These are phyloP conservation scores for Deinandra increscens DNA, from an alignment of 129 eudicot species.

Conservation along the genomic window DNA sequence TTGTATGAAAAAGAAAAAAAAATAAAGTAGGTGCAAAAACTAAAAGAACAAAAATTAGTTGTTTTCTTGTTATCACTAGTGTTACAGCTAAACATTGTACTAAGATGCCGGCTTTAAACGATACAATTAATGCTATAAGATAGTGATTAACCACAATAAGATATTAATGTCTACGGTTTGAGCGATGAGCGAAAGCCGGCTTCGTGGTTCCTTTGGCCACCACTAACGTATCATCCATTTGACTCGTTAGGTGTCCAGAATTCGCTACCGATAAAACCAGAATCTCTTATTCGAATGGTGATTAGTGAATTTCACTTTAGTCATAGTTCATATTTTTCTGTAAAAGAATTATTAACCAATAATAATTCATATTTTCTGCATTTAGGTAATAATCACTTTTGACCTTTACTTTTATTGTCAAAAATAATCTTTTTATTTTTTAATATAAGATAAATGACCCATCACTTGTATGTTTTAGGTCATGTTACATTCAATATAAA, in stretches of 20 bases:
- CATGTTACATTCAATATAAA: too few species aligned
- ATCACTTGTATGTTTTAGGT: too few species aligned
- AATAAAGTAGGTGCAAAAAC: constrained; percentile 24
- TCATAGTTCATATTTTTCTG: too few species aligned
- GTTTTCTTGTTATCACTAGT: constrained; percentile 38
- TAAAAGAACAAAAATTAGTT: constrained; percentile 24
- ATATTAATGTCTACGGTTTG: constrained; percentile 18
- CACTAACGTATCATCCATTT: constrained; percentile 2
- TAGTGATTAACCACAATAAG: constrained; percentile 26
- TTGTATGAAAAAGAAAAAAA: constrained; percentile 25
- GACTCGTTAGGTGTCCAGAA: neutral
- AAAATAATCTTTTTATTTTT: too few species aligned
- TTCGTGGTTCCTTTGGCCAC: constrained; percentile 2
- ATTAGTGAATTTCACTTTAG: too few species aligned
- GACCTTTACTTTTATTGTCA: too few species aligned
- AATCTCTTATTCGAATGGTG: too few species aligned
- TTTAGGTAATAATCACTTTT: too few species aligned
- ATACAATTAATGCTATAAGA: constrained; percentile 40
- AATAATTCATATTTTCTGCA: too few species aligned
- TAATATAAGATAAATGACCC: too few species aligned
- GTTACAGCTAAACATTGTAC: constrained; percentile 43
- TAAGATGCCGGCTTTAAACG: constrained; percentile 41
- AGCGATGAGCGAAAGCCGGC: constrained; percentile 27
- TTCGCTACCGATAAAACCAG: neutral
- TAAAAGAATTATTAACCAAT: too few species aligned